Base-by-base conservation (phyloP, 176 grass and related monocot genomes). In the Aegilops tauschii region DNA sequence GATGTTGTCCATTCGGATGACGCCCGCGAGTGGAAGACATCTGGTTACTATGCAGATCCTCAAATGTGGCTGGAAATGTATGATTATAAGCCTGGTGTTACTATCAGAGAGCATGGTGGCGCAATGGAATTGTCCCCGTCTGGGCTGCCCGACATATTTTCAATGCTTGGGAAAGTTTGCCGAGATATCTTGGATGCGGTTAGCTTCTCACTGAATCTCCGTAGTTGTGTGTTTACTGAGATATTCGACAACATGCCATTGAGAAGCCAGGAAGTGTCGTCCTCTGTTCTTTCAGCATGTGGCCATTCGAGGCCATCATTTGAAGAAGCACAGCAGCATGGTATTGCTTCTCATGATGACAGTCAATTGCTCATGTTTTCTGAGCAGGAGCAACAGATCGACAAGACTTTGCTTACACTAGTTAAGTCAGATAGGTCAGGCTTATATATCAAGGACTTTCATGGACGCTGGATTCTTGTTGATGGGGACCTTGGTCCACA, bases 261-360 rank as follows among this genome's bases (percentile, higher is more conserved):
- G 69, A 93, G 95, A 76, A 86, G 84, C 66, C 79, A 88, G n/a
- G 95, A 95, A 63, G 86, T 97, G 40, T 95, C 95, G 17, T 97
- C 95, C 6, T 97, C 95, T n/a, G 91, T 97, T 81, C 93, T 97
- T 83, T 95, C 95, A 14, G 87, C 89, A 31, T 95, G 90, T 79
- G 95, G 93, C 36, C 93, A 95, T 77, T 95, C 91, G 18, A 93
- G 92, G 70, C 90, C 90, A 10, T 95, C 95, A 76, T 88, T 95
- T 30, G 78, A 90, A 86, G 94, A 80, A 76, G 70, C 35, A 4
- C 80, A 88, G 34, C 87, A 95, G 44, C 89, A 86, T 39, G 75
- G 11, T 20, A 34, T 91, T 66, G 72, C 87, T 79, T 80, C 81
- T 35, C 89, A 82, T 80, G 84, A 94, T 61, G 89, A 86, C 61